These are phyloP conservation scores for Tuber microsphaerosporum DNA, from an alignment of 495 filamentous ascomycete species.

Conservation along the genomic window DNA sequence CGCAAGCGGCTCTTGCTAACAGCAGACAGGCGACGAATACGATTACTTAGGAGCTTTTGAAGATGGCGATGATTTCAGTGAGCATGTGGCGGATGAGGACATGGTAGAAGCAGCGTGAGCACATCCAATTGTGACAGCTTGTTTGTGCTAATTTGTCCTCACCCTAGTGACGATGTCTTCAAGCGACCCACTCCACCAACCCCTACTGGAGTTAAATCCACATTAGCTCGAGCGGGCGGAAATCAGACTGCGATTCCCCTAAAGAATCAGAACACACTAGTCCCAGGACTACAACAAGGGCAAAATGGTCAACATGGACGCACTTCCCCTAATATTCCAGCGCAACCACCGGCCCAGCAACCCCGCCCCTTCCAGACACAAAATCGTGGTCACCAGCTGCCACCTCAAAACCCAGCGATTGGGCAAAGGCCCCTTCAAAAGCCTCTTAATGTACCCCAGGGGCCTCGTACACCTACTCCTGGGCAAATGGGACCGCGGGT, in stretches of 20 bases:
- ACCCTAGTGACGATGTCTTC: slow-evolving; percentile 13
- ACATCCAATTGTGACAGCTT: neutral
- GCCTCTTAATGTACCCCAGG: slow-evolving; percentile 20
- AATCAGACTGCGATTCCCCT: slow-evolving; percentile 5
- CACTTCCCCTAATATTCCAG: slow-evolving; percentile 8
- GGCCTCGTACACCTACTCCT: slow-evolving; percentile 22
- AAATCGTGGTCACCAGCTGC: slow-evolving; percentile 14
- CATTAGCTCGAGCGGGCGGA: slow-evolving; percentile 1
- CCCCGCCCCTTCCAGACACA: slow-evolving; percentile 10
- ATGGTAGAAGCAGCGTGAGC: slow-evolving; percentile 8
- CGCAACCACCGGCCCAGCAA: slow-evolving; percentile 13
- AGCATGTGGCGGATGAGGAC: slow-evolving; percentile 39
- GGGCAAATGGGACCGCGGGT: slow-evolving; percentile 19
- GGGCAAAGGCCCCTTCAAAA: slow-evolving; percentile 19
- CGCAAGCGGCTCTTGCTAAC: neutral
- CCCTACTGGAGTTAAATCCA: slow-evolving; percentile 10
- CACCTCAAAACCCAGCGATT: slow-evolving; percentile 25
- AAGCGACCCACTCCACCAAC: slow-evolving; percentile 18
- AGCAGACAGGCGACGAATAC: slow-evolving; percentile 30
- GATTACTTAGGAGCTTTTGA: slow-evolving; percentile 40
- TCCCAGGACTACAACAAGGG: slow-evolving; percentile 25
- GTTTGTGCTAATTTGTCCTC: slow-evolving; percentile 11
- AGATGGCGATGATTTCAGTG: slow-evolving; percentile 24
- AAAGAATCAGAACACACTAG: slow-evolving; percentile 19
- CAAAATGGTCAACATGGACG: slow-evolving; percentile 24